Percentiles rank a stretch among this genome's conserved stretches.
Evolutionary conservation across 2,329 filamentous ascomycete species (phyloP).

Genomic region (Stagonosporopsis tanaceti): DNA sequence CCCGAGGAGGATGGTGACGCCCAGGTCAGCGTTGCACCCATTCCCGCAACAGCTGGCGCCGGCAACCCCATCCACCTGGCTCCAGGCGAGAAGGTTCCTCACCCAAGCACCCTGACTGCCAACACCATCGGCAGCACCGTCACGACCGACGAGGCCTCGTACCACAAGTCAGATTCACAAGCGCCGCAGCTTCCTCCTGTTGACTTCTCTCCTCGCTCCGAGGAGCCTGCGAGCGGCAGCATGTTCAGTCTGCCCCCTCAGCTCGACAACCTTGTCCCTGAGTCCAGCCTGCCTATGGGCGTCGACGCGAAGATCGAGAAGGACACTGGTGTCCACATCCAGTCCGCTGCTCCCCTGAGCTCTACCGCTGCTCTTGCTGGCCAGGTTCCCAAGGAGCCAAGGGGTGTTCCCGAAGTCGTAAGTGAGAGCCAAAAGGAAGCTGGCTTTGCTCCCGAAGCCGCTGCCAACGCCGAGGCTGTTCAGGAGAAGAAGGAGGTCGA

Average conservation of each 20-base stretch:
- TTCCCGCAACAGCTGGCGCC: slow-evolving; percentile 64
- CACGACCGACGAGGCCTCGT: slow-evolving; percentile 77
- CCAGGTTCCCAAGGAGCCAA: slow-evolving; percentile 55
- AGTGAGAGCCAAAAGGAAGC: slow-evolving; percentile 76
- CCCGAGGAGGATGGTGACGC: slow-evolving; percentile 42
- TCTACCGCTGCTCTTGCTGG: slow-evolving; percentile 58
- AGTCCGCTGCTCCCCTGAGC: slow-evolving; percentile 54
- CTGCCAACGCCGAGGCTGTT: slow-evolving; percentile 70
- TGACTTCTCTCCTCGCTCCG: slow-evolving; percentile 53
- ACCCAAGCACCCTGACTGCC: slow-evolving; percentile 67
- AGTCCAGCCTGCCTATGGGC: slow-evolving; percentile 80
- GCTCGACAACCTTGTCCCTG: slow-evolving; percentile 74
- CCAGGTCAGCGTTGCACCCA: slow-evolving; percentile 64
- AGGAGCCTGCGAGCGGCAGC: slow-evolving; percentile 53
- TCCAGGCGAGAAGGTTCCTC: slow-evolving; percentile 82
- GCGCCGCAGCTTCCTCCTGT: slow-evolving; percentile 55
- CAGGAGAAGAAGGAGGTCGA: slow-evolving; percentile 75
- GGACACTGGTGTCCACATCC: slow-evolving; percentile 52
- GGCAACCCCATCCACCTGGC: slow-evolving; percentile 83
- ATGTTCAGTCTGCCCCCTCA: slow-evolving; percentile 59
- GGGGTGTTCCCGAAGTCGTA: slow-evolving; percentile 65
- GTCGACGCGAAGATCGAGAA: slow-evolving; percentile 51
- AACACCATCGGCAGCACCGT: slow-evolving; percentile 72
- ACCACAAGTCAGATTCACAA: slow-evolving; percentile 76
- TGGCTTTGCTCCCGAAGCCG: slow-evolving; percentile 70